Base-by-base conservation (phyloP, 169 alveolate genomes). In the Plasmodium ovale region DNA sequence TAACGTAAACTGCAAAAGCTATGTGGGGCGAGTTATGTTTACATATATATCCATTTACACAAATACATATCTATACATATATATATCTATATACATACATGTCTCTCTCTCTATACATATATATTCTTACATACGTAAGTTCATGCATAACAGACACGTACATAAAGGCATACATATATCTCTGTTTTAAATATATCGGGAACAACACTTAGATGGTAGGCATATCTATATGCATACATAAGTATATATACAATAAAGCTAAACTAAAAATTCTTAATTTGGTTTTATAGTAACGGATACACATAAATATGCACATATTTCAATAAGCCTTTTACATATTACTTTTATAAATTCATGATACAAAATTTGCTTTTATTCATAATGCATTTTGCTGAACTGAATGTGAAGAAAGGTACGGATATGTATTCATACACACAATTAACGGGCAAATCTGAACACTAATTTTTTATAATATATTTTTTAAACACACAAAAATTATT, bases 301-400 rank as follows among this genome's bases (percentile, higher is more conserved):
- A 47, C 56, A 47, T 47, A 14, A 14, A 47, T 42, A 47, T 47
- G 56, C 16, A 47, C 16, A 60, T 60, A 60, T 60, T 60, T 60
- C 39, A 27, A 60, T 27, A 12, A n/a, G n/a, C 14, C 31, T 60
- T 54, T 21, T 60, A 27, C 49, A 16, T 33, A 60, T 6, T 60
- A 60, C 3, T 29, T 14, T 31, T 60, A 60, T 60, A n/a, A 60
- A 16, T 33, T 5, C 49, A 6, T 60, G 14, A 27, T 60, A 31
- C 71, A 60, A 60, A 27, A 31, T 60, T 60, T 60, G 2, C n/a
- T 9, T 60, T 60, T 27, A 10, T 60, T n/a, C 23, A 10, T 5
- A 9, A n/a, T 2, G 4, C 31, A n/a, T 0, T 27, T n/a, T 54
- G n/a, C n/a, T 54, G 14, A 54, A 54, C 7, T 54, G 27, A 54